Percentiles rank a stretch among this genome's conserved stretches.
Evolutionary conservation across 192 early-diverging fungal genomes (phyloP).

Genomic region (Entophlyctis luteolus): DNA sequence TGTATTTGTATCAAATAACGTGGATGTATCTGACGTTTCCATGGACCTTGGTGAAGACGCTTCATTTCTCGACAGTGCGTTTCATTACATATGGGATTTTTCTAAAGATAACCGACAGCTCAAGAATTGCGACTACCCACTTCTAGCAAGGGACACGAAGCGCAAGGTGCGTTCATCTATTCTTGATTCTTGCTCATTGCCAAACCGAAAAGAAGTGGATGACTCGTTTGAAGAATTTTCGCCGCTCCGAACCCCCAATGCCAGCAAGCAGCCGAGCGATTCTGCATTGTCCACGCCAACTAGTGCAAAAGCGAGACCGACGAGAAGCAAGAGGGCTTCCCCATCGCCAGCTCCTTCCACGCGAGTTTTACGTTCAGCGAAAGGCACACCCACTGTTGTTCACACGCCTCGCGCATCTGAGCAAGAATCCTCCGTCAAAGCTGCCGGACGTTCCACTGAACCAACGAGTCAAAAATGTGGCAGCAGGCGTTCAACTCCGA

Average conservation of each 20-base stretch:
- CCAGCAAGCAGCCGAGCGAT: not conserved
- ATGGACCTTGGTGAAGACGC: conserved; percentile 17
- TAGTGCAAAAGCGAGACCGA: not conserved
- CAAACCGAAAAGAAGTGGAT: not conserved
- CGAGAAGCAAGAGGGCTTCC: not conserved
- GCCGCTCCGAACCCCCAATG: not conserved
- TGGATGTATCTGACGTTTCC: conserved; percentile 1
- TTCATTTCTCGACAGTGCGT: conserved; percentile 3
- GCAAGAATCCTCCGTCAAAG: not conserved
- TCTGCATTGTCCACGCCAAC: not conserved
- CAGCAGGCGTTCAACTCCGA: not conserved
- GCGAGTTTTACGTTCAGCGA: not conserved
- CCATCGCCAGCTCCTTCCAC: not conserved
- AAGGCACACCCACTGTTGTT: not conserved
- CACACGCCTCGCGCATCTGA: not conserved
- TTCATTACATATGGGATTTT: not conserved
- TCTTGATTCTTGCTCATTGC: not conserved
- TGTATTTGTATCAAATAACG: not conserved
- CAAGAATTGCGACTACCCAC: too few species aligned
- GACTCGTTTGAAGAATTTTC: conserved; percentile 8
- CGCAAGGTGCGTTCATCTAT: not conserved
- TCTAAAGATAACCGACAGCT: not conserved
- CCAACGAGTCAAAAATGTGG: not conserved
- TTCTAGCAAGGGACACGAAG: not conserved
- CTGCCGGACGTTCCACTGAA: not conserved